Evolutionary conservation across 768 basidiomycete genomes (phyloP), one percentile per base, ranked within the genome.

Genomic region (Rhodotorula sphaerocarpa): DNA sequence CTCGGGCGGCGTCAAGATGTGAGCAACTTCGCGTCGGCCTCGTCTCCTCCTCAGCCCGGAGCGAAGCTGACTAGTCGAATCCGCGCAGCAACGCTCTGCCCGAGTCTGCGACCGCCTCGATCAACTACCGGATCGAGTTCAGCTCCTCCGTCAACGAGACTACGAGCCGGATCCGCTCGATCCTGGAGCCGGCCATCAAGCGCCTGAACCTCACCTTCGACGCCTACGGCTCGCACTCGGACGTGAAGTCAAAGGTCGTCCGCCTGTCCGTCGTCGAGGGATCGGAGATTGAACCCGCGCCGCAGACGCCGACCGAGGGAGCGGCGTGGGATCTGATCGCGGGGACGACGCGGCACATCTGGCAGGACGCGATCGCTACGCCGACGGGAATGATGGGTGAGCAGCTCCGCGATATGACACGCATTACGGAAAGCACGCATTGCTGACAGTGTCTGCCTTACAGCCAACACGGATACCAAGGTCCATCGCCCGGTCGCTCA

Each of bases 101-200:
- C n/a, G 69, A 70, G 33, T 43, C n/a, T 28, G 31, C 51, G 1
- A 23, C 50, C 2, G 44, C 65, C 0, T 46, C 45, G 1, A 34
- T 67, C 59, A 70, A 70, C 59, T 65, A 67, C 50, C 69, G 69
- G 48, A 61, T 70, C 57, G 59, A 51, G 39, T 64, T 70, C 65
- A 36, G 31, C 16, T 57, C 57, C 28, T 50, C 62, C 15, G 57
- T 67, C 59, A 50, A 57, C 45, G 39, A 9, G 3, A 61, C 54
- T 31, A 50, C 58, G 36, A 7, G 11, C 2, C 59, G 41, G 31
- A 53, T 70, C 50, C n/a, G 55, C 2, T 51, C 52, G 2, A 43
- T 70, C 51, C 53, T 70, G 25, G 23, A 39, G 1, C 69, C 69
- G 7, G 63, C 64, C 46, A 63, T 50, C 30, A 0, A 33, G 9